These are phyloP conservation scores for Oryza longistaminata DNA, from an alignment of 176 grass and related monocot genomes.

Conservation along the genomic window DNA sequence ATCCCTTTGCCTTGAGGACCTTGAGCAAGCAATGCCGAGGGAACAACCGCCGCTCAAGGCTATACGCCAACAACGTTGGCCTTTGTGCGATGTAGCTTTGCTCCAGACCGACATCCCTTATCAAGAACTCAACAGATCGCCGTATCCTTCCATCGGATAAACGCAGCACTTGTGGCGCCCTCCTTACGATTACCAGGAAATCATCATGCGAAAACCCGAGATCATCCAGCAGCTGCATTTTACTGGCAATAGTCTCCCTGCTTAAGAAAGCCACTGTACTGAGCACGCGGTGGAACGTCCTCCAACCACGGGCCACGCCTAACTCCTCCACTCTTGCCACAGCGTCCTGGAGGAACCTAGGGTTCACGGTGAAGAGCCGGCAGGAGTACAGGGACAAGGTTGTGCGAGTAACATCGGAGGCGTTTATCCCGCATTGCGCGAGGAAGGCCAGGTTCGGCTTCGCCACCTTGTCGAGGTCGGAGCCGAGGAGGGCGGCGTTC, in stretches of 20 bases:
- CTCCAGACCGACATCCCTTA: slow-evolving; percentile 24
- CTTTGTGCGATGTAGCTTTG: slow-evolving; percentile 9
- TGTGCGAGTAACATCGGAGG: background rate
- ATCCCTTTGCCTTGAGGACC: slow-evolving; percentile 28
- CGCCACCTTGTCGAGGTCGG: background rate
- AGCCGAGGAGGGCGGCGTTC: background rate
- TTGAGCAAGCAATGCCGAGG: slow-evolving; percentile 42
- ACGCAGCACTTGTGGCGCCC: too few species aligned
- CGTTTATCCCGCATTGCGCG: slow-evolving; percentile 8
- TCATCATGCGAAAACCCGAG: too few species aligned
- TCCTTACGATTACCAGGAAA: too few species aligned
- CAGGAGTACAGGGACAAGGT: slow-evolving; percentile 1
- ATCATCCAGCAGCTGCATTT: too few species aligned
- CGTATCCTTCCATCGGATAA: background rate
- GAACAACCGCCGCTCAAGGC: slow-evolving; percentile 51
- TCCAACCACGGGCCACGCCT: background rate
- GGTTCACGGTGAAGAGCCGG: slow-evolving; percentile 12
- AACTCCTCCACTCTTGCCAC: slow-evolving; percentile 7
- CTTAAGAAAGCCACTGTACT: background rate
- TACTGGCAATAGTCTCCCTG: too few species aligned
- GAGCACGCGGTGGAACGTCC: slow-evolving; percentile 12
- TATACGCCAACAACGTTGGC: slow-evolving; percentile 44
- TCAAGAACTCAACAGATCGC: background rate
- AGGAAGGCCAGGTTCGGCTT: slow-evolving; percentile 45
- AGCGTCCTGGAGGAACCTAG: background rate